A percentile compares a stretch with the other conserved stretches of the same genome.
Conservation (phyloP, 1,284 basidiomycete species). For the Neolentinus lepideus region DNA sequence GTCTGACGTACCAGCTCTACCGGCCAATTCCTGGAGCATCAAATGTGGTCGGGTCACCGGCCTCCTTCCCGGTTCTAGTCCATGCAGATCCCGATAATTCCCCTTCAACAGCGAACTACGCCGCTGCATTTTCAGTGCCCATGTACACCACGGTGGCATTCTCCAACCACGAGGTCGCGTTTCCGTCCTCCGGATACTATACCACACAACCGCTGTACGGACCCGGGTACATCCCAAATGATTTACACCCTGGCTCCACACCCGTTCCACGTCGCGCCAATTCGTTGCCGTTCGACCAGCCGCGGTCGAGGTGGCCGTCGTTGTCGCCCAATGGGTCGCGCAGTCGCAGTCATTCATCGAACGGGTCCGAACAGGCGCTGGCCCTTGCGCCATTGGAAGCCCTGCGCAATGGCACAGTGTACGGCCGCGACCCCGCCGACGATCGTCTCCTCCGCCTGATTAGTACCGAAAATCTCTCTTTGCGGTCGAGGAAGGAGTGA, state of each 20-base stretch:
- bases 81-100: neutral
- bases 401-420: slow-evolving; percentile 45
- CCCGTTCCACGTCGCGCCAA: neutral
- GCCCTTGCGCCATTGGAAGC: slow-evolving; percentile 46
- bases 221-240: neutral
- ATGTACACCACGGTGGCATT: neutral
- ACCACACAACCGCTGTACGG: neutral
- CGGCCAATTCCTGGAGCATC: neutral
- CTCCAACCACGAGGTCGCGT: neutral
- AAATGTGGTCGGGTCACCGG: neutral
- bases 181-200: neutral
- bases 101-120: neutral
- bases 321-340: neutral
- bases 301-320: neutral
- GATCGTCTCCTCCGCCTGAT: slow-evolving; percentile 52
- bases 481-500: neutral
- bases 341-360: neutral
- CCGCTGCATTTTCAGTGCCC: neutral
- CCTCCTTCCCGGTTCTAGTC: neutral
- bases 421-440: slow-evolving; percentile 54
- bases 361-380: neutral
- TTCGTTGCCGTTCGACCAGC: neutral
- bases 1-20: neutral
- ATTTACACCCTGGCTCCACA: neutral
- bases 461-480: neutral